Evolutionary conservation across 768 basidiomycete genomes (phyloP).

Genomic region (Amanita molliuscula): DNA sequence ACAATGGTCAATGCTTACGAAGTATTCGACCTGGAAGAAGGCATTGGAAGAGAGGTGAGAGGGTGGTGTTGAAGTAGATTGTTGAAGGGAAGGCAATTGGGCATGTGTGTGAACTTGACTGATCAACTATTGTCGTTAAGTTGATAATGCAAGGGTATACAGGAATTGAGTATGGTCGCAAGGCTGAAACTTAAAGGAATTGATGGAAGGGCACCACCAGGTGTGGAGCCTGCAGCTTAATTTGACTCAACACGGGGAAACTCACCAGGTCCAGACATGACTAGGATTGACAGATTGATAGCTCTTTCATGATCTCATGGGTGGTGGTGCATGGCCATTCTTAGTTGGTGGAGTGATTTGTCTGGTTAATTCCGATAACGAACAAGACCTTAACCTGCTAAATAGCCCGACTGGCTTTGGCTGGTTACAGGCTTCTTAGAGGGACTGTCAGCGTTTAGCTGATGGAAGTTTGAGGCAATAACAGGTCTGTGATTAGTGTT

Average conservation of each 20-base stretch:
- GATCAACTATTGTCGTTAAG: too few relatives aligned
- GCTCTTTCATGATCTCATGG: slow-evolving; percentile 80
- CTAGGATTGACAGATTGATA: slow-evolving; percentile 74
- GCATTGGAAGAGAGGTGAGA: too few relatives aligned
- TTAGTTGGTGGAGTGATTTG: slow-evolving; percentile 92
- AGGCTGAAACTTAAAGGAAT: slow-evolving; percentile 76
- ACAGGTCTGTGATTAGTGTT: too few relatives aligned
- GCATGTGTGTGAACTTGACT: too few relatives aligned
- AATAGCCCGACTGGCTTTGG: slow-evolving; percentile 74
- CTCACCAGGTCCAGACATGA: slow-evolving; percentile 75
- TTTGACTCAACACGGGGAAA: slow-evolving; percentile 79
- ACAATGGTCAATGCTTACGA: too few relatives aligned
- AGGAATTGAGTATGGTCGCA: slow-evolving; percentile 40
- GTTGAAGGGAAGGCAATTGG: too few relatives aligned
- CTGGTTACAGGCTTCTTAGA: slow-evolving; percentile 77
- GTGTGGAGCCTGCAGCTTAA: slow-evolving; percentile 71
- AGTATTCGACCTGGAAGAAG: too few relatives aligned
- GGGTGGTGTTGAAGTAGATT: too few relatives aligned
- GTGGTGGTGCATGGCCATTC: slow-evolving; percentile 87
- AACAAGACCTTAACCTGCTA: slow-evolving; percentile 85
- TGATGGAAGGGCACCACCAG: slow-evolving; percentile 79
- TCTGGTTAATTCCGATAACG: slow-evolving; percentile 76
- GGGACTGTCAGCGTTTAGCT: slow-evolving; percentile 75
- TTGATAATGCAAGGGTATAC: too few relatives aligned
- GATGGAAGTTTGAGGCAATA: slow-evolving; percentile 85